phyloP scores from a whole-genome alignment of 495 filamentous ascomycete genomes.

The Talaromyces wortmannii region DNA sequence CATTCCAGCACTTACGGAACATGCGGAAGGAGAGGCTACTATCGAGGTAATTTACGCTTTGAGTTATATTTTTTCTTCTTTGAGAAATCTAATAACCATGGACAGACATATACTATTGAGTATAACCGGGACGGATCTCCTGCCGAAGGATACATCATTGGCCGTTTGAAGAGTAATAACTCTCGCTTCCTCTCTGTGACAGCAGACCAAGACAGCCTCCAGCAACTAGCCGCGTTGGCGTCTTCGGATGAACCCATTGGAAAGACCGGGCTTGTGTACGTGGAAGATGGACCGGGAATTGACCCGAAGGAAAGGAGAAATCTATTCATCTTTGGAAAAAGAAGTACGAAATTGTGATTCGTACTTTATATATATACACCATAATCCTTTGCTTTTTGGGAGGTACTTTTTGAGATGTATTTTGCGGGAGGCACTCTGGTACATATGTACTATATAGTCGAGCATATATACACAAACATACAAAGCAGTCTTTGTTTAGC shows the following conservation, averaged over 20 bases:
- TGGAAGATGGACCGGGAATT: conserved; percentile 13
- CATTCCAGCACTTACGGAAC: conserved; percentile 22
- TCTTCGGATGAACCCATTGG: conserved; percentile 30
- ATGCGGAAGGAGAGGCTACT: conserved; percentile 33
- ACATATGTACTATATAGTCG: neutral
- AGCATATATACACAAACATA: neutral
- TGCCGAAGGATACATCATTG: conserved; percentile 35
- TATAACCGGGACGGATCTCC: conserved; percentile 40
- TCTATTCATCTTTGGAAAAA: conserved; percentile 28
- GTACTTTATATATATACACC: neutral
- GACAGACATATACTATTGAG: conserved; percentile 49
- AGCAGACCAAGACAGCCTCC: conserved; percentile 31
- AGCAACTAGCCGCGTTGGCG: conserved; percentile 6
- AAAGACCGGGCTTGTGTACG: conserved; percentile 24
- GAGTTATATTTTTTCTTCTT: neutral
- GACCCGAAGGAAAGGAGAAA: conserved; percentile 13
- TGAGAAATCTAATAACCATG: neutral
- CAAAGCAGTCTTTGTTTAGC: conserved; percentile 11
- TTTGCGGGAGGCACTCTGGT: too few species aligned
- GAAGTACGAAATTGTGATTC: neutral
- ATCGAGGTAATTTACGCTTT: conserved; percentile 37
- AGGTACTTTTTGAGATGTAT: too few species aligned
- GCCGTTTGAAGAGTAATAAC: conserved; percentile 30
- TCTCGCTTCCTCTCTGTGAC: conserved; percentile 46
- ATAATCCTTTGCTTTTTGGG: too few species aligned